Base-by-base conservation (phyloP, 306 rosid genomes). In the Glycyrrhiza uralensis region DNA sequence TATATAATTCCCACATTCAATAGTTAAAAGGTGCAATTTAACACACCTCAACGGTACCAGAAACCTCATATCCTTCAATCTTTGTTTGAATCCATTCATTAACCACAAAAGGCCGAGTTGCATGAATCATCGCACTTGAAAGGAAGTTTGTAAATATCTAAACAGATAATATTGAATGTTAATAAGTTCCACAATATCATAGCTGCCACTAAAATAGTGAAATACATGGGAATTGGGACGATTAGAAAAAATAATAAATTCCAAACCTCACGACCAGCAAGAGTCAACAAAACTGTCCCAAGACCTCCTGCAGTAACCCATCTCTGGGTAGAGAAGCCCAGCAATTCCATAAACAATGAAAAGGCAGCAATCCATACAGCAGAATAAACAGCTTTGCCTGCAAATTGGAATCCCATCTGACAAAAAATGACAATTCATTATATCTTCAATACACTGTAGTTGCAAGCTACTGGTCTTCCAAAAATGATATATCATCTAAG, bases 251-350 rank as follows among this genome's bases (percentile, higher is more conserved):
- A 76, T 9, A 51, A 29, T 1, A 61, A 36, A 58, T 65, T 39
- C 81, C 76, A 67, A 70, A 89, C 98, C 97, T 94, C 98, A 67
- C 97, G 97, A 35, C 98, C 98, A 39, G 98, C 94, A 76, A 94
- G 90, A 51, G 98, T 94, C 87, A 94, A 67, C 91, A 94, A 82
- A 65, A 94, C 98, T 36, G 98, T 94, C 71, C 98, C 97, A 58
- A 94, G 90, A 85, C 98, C 98, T 83, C 98, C 98, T 24, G 97
- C 98, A 55, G 98, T 94, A 44, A 94, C 88, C 97, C 97, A 94
- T 69, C 44, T 91, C 76, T 94, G 97, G 69, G 98, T 94, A 15
- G 98, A 91, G 83, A 94, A 91, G 65, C 98, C 98, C 68, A 94
- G 79, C 81, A 91, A 81, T 86, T 91, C 98, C 98, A 94, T 89